Evolutionary conservation across 129 eudicot species (phyloP), one percentile per base, ranked within the genome.

Genomic region (Centaurea solstitialis): DNA sequence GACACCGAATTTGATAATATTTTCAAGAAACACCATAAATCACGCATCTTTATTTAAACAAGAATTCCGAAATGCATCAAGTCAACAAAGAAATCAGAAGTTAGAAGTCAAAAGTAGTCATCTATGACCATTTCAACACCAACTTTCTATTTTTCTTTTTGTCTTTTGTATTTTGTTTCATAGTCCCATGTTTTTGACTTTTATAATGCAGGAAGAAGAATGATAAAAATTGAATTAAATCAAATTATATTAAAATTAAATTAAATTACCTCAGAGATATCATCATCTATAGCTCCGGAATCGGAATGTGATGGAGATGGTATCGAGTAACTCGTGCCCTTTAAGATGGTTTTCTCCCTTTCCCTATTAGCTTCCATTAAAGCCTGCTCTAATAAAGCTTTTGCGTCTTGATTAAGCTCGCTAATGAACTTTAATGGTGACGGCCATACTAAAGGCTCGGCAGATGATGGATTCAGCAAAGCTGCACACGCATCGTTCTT

Each of bases 371-470:
- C 85, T 70, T 80, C 85, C 81, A 80, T 85, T 65, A 85, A 39
- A 66, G 88, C 88, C 68, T 80, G 81, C 47, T 85, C 88, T 37
- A 85, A 38, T 33, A 85, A 77, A 38, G 81, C 88, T 85, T 81
- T 85, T 45, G 88, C 88, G 53, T 85, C 88, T 61, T 81, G 82
- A 80, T 85, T 81, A 85, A 85, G 88, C 76, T 85, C 85, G 43
- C 85, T 85, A 73, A 85, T 85, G 76, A 85, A 85, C 86, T 89
- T 93, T 78, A 93, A 81, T n/a, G 94, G 89, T 50, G 98, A 81
- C 26, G 98, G 98, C 98, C 98, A 93, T 33, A 86, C 87, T 21
- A 93, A 79, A 40, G 98, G 98, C 84, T 91, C 97, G 13, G 98
- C 91, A 28, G 98, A 79, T 61, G 90, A 88, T 45, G 98, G 98